Percentiles rank a stretch among this genome's conserved stretches.
These are phyloP conservation scores for Crithidia acanthocephali DNA, from an alignment of 208 protist genomes.

Conservation along the genomic window DNA sequence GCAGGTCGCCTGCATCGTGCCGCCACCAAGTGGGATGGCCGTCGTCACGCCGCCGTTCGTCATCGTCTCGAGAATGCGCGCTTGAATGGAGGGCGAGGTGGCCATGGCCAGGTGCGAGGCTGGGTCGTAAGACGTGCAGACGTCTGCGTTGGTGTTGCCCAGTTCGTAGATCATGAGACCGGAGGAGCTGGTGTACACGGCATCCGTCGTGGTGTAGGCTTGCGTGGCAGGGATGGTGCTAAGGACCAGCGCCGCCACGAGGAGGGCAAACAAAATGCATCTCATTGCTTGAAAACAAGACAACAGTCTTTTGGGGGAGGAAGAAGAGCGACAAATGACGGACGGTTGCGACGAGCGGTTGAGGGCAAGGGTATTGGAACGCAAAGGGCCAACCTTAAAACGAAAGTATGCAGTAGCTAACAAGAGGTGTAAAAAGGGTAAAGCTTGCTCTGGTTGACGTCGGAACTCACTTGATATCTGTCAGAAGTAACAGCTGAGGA, in stretches of 20 bases:
- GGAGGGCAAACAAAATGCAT: background rate
- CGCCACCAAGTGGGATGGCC: constrained; percentile 48
- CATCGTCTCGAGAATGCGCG: constrained; percentile 18
- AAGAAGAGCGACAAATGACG: background rate
- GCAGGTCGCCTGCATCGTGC: constrained; percentile 43
- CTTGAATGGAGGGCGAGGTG: constrained; percentile 40
- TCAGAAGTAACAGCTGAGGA: no score
- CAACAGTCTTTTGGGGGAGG: background rate
- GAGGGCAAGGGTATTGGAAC: no score
- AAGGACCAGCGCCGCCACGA: constrained; percentile 8
- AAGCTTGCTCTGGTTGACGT: no score
- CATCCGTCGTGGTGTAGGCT: constrained; percentile 51
- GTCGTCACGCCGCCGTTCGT: constrained; percentile 12
- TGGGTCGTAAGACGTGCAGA: constrained; percentile 14
- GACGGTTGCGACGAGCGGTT: no score
- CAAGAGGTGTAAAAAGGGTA: no score
- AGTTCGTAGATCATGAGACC: constrained; percentile 16
- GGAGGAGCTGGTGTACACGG: background rate
- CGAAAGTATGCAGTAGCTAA: no score
- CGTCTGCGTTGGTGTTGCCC: constrained; percentile 13
- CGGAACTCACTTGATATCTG: no score
- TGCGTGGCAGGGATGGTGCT: constrained; percentile 22
- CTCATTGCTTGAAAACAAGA: no score
- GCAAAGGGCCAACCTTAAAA: no score
- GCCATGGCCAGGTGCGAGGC: constrained; percentile 60